Conservation (phyloP, 148 eudicot species). For the Rhododendron griersonianum region DNA sequence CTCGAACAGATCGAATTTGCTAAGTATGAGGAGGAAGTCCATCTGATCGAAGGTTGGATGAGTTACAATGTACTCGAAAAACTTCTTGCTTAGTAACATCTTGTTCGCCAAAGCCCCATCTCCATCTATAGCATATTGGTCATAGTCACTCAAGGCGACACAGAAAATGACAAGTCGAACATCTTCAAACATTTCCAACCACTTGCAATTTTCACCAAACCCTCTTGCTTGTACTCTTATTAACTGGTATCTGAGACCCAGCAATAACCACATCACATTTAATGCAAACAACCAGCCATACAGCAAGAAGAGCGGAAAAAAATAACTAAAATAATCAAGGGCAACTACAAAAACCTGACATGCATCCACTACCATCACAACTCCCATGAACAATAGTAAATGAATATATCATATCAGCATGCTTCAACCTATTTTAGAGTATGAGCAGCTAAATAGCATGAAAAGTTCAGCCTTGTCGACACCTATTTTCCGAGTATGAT, state of each 20-base stretch:
- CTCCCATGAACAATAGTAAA: background rate
- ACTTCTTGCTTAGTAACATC: constrained; percentile 70
- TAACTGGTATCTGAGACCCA: constrained; percentile 68
- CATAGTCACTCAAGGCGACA: constrained; percentile 71
- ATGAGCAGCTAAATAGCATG: background rate
- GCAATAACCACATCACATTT: background rate
- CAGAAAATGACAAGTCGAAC: constrained; percentile 80
- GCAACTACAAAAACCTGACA: background rate
- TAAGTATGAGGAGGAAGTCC: constrained; percentile 77
- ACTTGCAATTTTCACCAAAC: constrained; percentile 80
- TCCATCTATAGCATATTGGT: constrained; percentile 44
- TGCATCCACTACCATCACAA: background rate
- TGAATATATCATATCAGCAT: background rate
- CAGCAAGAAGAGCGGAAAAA: background rate
- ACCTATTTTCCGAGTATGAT: background rate
- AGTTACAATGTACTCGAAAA: constrained; percentile 74
- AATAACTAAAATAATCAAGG: background rate
- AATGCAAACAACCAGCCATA: background rate
- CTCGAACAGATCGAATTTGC: constrained; percentile 78
- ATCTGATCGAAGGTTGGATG: constrained; percentile 80
- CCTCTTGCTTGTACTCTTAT: constrained; percentile 89
- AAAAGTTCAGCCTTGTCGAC: background rate
- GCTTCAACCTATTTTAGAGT: background rate
- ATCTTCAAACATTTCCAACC: constrained; percentile 96
- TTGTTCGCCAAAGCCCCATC: constrained; percentile 61